phyloP scores from a whole-genome alignment of 495 filamentous ascomycete genomes.

The Pyrenula aspistea region DNA sequence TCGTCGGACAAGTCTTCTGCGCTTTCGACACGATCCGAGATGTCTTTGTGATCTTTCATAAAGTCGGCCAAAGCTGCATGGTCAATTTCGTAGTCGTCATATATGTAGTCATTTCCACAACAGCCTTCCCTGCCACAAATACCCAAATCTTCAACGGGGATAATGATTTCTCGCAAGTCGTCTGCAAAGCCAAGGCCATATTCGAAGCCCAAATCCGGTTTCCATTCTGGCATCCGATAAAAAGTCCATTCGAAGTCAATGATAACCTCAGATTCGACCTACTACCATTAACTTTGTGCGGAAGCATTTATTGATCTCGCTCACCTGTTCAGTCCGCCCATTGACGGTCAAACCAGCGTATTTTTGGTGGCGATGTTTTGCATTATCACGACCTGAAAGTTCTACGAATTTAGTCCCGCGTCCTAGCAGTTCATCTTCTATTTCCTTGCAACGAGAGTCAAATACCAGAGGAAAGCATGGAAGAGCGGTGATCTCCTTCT shows the following conservation, averaged over 20 bases:
- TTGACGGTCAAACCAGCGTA: conserved; percentile 30
- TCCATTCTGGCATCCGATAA: conserved; percentile 6
- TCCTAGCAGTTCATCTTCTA: conserved; percentile 13
- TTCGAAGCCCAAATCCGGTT: conserved; percentile 2
- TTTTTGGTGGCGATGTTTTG: conserved; percentile 16
- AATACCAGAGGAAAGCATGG: conserved; percentile 22
- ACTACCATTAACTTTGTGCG: neutral
- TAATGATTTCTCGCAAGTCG: neutral
- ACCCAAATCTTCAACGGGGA: neutral
- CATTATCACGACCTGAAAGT: conserved; percentile 4
- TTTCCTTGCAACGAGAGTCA: conserved; percentile 2
- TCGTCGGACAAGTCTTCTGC: conserved; percentile 15
- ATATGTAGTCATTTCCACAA: conserved; percentile 11
- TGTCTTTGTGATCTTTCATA: neutral
- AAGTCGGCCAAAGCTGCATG: conserved; percentile 11
- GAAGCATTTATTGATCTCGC: neutral
- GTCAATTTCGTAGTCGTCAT: conserved; percentile 16
- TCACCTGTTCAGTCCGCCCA: conserved; percentile 12
- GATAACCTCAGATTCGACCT: conserved; percentile 35
- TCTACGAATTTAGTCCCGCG: conserved; percentile 24
- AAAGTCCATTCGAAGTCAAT: conserved; percentile 36
- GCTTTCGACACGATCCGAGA: neutral
- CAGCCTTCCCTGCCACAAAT: conserved; percentile 9
- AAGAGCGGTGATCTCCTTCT: conserved; percentile 20
- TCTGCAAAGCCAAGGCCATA: neutral